phyloP scores from a whole-genome alignment of 805 yeast species.

The Saccharomycopsis sp. region DNA sequence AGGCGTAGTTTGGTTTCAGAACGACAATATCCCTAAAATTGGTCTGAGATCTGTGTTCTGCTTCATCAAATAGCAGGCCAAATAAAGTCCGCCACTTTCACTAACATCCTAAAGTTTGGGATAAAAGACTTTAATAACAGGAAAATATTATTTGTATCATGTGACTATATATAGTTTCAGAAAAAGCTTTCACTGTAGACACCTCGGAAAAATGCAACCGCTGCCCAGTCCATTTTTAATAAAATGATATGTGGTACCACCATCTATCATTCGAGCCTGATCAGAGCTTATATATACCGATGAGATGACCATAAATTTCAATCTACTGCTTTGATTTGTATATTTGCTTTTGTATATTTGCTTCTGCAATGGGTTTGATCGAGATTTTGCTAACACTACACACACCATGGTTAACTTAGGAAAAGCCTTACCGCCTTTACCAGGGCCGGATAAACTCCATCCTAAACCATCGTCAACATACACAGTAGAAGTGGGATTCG shows the following conservation, averaged over 20 bases:
- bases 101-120: background rate
- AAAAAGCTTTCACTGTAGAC: background rate
- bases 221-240: background rate
- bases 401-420: background rate
- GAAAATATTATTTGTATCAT: background rate
- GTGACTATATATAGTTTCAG: background rate
- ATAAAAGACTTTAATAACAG: background rate
- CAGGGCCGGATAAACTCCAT: background rate
- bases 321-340: background rate
- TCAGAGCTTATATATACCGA: background rate
- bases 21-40: background rate
- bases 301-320: background rate
- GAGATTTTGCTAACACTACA: background rate
- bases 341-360: background rate
- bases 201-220: background rate
- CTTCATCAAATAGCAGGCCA: background rate
- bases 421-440: background rate
- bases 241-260: background rate
- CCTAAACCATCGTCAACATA: background rate
- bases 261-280: background rate
- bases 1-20: background rate
- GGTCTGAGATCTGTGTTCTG: background rate
- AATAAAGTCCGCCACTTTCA: background rate
- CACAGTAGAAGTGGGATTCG: background rate
- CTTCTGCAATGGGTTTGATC: too few species aligned